Conservation (phyloP, 1,284 basidiomycete species). For the Naganishia cerealis region DNA sequence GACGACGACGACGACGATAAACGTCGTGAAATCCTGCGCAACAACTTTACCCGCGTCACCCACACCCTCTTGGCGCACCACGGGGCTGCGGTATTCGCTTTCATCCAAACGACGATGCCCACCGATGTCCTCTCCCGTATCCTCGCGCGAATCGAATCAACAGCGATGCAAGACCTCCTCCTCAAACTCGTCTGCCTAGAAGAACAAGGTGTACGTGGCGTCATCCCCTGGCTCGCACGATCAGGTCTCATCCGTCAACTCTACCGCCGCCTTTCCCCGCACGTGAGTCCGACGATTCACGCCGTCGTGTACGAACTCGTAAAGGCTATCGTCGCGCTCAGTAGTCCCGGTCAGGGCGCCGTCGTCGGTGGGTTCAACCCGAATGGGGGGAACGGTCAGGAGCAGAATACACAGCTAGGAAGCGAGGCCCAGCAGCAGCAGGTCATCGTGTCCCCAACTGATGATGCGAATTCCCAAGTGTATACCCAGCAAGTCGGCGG, state of each 20-base stretch:
- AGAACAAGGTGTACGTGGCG: slow-evolving; percentile 75
- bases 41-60: slow-evolving; percentile 76
- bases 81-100: slow-evolving; percentile 81
- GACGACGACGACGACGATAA: slow-evolving; percentile 53
- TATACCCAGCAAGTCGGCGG: slow-evolving; percentile 25
- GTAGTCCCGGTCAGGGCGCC: slow-evolving; percentile 66
- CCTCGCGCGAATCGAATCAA: slow-evolving; percentile 80
- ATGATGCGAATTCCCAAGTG: slow-evolving; percentile 2
- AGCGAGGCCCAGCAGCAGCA: slow-evolving; percentile 5
- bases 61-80: slow-evolving; percentile 82
- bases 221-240: slow-evolving; percentile 88
- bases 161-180: slow-evolving; percentile 87
- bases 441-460: neutral
- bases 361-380: slow-evolving; percentile 46
- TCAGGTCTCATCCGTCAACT: slow-evolving; percentile 80
- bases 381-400: slow-evolving; percentile 64
- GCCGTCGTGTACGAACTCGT: slow-evolving; percentile 86
- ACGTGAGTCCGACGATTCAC: slow-evolving; percentile 75
- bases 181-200: slow-evolving; percentile 90
- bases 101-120: slow-evolving; percentile 74
- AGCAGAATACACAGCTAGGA: slow-evolving; percentile 50
- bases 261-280: slow-evolving; percentile 78
- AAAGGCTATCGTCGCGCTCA: slow-evolving; percentile 92
- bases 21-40: slow-evolving; percentile 56
- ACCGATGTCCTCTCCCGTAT: slow-evolving; percentile 80